These are phyloP conservation scores for Isochrysis galbana DNA, from an alignment of 78 protist species.

Conservation along the genomic window DNA sequence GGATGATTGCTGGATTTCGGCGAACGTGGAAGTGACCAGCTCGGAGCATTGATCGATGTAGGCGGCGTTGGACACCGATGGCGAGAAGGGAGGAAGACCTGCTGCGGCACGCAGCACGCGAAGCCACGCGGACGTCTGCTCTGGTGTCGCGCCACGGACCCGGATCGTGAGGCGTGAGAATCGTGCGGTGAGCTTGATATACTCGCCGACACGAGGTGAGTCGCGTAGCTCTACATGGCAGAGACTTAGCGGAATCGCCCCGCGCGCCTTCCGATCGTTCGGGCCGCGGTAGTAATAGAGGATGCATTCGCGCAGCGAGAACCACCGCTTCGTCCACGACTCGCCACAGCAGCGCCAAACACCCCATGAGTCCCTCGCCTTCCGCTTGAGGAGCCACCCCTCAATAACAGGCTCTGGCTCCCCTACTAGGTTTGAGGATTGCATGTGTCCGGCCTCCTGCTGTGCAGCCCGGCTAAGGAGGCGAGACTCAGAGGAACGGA, in stretches of 20 bases:
- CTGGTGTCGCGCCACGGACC: background rate
- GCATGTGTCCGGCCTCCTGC: background rate
- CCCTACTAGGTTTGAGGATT: background rate
- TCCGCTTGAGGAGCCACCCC: background rate
- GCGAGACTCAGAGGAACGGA: background rate
- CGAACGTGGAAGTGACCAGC: background rate
- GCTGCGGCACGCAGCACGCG: conserved; percentile 66
- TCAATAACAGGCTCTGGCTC: background rate
- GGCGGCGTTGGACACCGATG: background rate
- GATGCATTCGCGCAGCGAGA: background rate
- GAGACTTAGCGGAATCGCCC: background rate
- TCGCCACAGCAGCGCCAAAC: conserved; percentile 22
- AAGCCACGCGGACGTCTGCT: conserved; percentile 58
- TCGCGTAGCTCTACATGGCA: background rate
- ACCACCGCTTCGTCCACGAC: background rate
- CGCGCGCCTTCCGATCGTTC: background rate
- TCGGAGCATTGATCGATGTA: background rate
- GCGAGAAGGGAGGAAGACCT: conserved; percentile 21
- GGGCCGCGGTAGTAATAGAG: background rate
- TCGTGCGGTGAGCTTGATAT: background rate
- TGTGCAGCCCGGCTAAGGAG: background rate
- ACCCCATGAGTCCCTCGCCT: background rate
- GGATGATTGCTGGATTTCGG: background rate
- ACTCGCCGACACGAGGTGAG: background rate
- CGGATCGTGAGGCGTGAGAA: background rate